phyloP scores from a whole-genome alignment of 805 yeast species.

The Kuraishia piskuri region DNA sequence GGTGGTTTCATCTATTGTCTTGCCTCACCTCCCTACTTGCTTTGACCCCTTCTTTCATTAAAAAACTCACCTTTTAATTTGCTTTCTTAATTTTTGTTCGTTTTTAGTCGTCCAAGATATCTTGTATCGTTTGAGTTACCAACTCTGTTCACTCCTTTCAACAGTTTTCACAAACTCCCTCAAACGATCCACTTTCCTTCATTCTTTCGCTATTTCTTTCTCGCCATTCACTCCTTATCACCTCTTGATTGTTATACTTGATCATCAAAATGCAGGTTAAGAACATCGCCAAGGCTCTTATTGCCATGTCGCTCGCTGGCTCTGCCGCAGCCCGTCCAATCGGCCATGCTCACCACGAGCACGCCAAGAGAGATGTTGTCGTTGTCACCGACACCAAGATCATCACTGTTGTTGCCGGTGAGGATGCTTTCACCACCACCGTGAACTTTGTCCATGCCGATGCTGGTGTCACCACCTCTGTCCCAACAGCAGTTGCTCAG shows the following conservation, averaged over 20 bases:
- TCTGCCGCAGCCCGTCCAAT: slow-evolving; percentile 52
- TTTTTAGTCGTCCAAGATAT: not conserved
- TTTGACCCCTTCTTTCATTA: not conserved
- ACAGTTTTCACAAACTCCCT: not conserved
- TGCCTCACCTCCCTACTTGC: not conserved
- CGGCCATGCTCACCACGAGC: slow-evolving; percentile 49
- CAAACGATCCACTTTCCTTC: not conserved
- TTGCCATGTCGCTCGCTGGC: slow-evolving; percentile 39
- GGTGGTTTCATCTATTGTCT: not conserved
- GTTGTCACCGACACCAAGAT: slow-evolving; percentile 40
- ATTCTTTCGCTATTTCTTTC: not conserved
- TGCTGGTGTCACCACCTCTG: slow-evolving; percentile 10
- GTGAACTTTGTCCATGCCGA: slow-evolving; percentile 22
- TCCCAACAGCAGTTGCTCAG: slow-evolving; percentile 18
- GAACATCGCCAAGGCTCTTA: slow-evolving; percentile 31
- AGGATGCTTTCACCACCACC: slow-evolving; percentile 21
- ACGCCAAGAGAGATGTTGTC: slow-evolving; percentile 46
- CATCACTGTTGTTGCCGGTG: slow-evolving; percentile 33
- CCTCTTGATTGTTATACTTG: not conserved
- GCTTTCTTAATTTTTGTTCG: not conserved
- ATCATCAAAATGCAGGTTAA: slow-evolving; percentile 16
- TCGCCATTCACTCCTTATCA: not conserved
- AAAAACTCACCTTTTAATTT: not conserved
- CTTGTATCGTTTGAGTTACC: slow-evolving; percentile 2
- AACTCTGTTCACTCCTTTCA: slow-evolving; percentile 4